Evolutionary conservation across 208 protist species (phyloP), one percentile per base, ranked within the genome.

Genomic region (Leishmania amazonensis): DNA sequence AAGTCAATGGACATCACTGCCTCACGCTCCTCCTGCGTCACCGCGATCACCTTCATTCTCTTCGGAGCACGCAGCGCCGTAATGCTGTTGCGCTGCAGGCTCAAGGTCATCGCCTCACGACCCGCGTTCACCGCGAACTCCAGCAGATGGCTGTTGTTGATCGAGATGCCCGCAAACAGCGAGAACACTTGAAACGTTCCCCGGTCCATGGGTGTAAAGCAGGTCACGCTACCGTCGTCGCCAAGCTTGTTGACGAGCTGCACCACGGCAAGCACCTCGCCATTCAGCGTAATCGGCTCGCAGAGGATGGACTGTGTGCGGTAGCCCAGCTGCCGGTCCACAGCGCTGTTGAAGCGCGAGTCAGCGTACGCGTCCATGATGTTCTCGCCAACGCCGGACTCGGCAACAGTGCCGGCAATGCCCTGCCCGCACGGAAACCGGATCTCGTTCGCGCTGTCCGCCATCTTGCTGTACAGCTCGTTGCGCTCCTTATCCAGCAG

Each of bases 221-320:
- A 78, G 28, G 78, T 81, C 62, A 96, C 90, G 49, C 78, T 76
- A 21, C 93, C 91, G 31, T 93, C 49, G 7, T 79, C 72, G 75
- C 87, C 75, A 35, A 97, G 70, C 81, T 97, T 97, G 82, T 97
- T 97, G 45, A 97, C 91, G 9, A 97, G 88, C 79, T 97, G 94
- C 71, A 94, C 91, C n/a, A 97, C 94, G 3, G 94, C 94, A 70
- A 97, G 90, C 77, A 97, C 90, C 54, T 96, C 92, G 72, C 89
- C 88, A 80, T 95, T 91, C 67, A 96, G 85, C 38, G 91, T 76
- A 75, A 96, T 94, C n/a, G 93, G 93, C 88, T 95, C 90, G 81
- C 92, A 95, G 58, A 97, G 73, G 19, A 96, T 91, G 1, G 88
- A 93, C 80, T 92, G 86, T 49, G 95, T 98, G 73, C 88, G 87